Evolutionary conservation across 2,329 filamentous ascomycete genomes (phyloP).

Genomic region (Aureobasidium sp.): DNA sequence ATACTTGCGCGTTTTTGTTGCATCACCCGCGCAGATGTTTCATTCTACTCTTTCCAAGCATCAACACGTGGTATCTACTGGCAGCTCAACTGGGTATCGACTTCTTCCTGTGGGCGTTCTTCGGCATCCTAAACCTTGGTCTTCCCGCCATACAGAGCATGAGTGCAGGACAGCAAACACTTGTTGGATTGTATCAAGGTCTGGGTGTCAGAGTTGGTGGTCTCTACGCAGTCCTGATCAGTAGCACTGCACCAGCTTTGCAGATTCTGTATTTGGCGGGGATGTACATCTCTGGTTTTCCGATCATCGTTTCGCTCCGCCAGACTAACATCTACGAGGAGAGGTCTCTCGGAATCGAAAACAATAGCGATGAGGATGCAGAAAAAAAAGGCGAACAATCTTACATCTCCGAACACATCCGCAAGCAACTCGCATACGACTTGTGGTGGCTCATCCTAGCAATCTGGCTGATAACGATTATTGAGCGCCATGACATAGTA

Average conservation of each 20-base stretch:
- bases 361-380: conserved; percentile 43
- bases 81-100: conserved; percentile 54
- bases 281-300: conserved; percentile 60
- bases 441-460: conserved; percentile 33
- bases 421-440: conserved; percentile 31
- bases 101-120: conserved; percentile 55
- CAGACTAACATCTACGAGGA: conserved; percentile 68
- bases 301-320: conserved; percentile 55
- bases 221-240: conserved; percentile 56
- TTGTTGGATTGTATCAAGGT: conserved; percentile 60
- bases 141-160: conserved; percentile 48
- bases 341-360: conserved; percentile 53
- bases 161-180: conserved; percentile 44
- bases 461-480: conserved; percentile 32
- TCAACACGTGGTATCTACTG: conserved; percentile 58
- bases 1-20: conserved; percentile 29
- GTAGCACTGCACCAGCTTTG: conserved; percentile 46
- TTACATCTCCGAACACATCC: conserved; percentile 29
- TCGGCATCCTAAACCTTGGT: conserved; percentile 57
- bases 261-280: conserved; percentile 55
- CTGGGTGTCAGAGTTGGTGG: conserved; percentile 54
- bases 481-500: conserved; percentile 21
- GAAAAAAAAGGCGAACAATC: conserved; percentile 50
- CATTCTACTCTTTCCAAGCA: conserved; percentile 55
- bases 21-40: conserved; percentile 46